phyloP scores from a whole-genome alignment of 169 alveolate species.

The Cyclospora cayetanensis region DNA sequence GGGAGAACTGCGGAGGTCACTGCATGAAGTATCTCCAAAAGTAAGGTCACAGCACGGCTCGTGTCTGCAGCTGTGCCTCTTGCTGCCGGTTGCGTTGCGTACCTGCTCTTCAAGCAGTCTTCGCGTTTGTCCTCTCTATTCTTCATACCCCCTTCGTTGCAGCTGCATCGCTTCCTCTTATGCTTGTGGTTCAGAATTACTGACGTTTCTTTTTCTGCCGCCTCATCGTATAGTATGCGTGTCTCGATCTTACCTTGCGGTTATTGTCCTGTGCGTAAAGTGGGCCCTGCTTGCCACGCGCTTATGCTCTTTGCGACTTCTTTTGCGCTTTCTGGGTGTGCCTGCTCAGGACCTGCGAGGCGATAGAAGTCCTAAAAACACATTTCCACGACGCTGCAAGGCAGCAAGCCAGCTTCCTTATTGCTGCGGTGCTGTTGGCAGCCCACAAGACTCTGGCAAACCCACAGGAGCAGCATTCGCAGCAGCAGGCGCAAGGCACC shows the following conservation, averaged over 20 bases:
- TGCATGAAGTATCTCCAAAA: slow-evolving; percentile 12
- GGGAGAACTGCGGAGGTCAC: slow-evolving; percentile 50
- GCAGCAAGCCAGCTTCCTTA: slow-evolving; percentile 34
- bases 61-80: not conserved
- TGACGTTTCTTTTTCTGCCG: not conserved
- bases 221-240: not conserved
- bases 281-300: no score
- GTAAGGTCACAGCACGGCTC: not conserved
- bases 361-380: slow-evolving; percentile 26
- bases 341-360: not conserved
- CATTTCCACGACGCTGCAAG: slow-evolving; percentile 48
- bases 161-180: no score
- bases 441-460: not conserved
- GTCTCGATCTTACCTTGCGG: not conserved
- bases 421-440: not conserved
- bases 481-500: not conserved
- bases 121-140: no score
- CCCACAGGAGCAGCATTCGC: not conserved
- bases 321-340: not conserved
- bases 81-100: not conserved
- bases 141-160: no score
- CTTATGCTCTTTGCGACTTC: not conserved
- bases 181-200: no score
- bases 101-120: no score
- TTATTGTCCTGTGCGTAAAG: no score